These are phyloP conservation scores for Avicennia marina DNA, from an alignment of 257 asterid genomes.

Conservation along the genomic window DNA sequence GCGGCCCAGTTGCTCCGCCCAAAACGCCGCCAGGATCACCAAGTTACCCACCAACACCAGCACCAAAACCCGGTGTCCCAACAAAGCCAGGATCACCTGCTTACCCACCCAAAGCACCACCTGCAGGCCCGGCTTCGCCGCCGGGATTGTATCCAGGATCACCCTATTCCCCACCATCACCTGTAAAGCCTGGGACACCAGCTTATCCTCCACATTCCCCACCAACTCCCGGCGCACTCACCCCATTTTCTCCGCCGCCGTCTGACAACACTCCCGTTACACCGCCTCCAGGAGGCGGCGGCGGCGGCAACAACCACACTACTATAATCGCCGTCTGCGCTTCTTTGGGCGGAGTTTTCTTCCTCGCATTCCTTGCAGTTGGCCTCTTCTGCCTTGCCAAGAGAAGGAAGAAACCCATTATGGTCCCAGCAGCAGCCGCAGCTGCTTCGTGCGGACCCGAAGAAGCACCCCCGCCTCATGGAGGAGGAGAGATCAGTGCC, in stretches of 20 bases:
- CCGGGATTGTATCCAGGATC: background rate
- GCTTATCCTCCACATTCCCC: slow-evolving; percentile 13
- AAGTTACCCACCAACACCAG: slow-evolving; percentile 7
- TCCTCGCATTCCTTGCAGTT: slow-evolving; percentile 60
- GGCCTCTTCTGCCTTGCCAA: slow-evolving; percentile 61
- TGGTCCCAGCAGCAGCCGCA: slow-evolving; percentile 41
- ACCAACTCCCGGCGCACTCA: slow-evolving; percentile 4
- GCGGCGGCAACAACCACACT: slow-evolving; percentile 42
- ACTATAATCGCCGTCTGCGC: slow-evolving; percentile 56
- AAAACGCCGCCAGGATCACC: slow-evolving; percentile 12
- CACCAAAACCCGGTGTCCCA: background rate
- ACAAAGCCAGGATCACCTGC: background rate
- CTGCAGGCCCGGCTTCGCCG: no score
- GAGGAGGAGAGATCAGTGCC: no score
- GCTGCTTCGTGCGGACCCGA: background rate
- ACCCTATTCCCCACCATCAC: background rate
- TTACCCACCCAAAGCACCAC: background rate
- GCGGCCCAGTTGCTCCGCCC: slow-evolving; percentile 9
- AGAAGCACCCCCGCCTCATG: no score
- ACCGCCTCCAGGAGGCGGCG: slow-evolving; percentile 39
- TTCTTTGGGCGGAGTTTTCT: slow-evolving; percentile 51
- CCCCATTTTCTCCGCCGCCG: background rate
- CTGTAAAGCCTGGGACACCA: background rate
- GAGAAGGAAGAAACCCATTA: slow-evolving; percentile 56
- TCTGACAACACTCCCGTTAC: slow-evolving; percentile 18